These are phyloP conservation scores for Moesziomyces antarcticus DNA, from an alignment of 1,284 basidiomycete genomes.

Conservation along the genomic window DNA sequence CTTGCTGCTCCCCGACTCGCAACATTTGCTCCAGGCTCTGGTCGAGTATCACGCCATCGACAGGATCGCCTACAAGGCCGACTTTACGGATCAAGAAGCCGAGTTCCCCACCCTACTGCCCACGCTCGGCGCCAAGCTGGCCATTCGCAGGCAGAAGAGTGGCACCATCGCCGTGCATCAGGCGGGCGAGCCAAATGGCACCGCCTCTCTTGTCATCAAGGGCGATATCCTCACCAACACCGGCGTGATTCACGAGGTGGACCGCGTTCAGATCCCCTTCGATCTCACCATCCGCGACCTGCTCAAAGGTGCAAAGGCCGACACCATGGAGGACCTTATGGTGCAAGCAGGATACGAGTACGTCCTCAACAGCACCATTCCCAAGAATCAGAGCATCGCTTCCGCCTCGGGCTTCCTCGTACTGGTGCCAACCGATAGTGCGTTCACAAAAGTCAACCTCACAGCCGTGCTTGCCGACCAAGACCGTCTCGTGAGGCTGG, in stretches of 20 bases:
- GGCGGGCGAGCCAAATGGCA: constrained; percentile 17
- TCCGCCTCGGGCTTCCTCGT: constrained; percentile 68
- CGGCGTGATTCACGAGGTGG: constrained; percentile 90
- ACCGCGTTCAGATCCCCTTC: constrained; percentile 85
- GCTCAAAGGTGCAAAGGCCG: constrained; percentile 80
- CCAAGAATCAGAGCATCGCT: constrained; percentile 6
- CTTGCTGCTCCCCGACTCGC: constrained; percentile 76
- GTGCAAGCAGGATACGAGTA: constrained; percentile 74
- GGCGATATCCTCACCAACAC: constrained; percentile 82
- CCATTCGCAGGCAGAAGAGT: constrained; percentile 36
- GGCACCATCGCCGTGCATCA: constrained; percentile 47
- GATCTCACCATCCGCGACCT: constrained; percentile 83
- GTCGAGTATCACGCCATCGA: constrained; percentile 86
- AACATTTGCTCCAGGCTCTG: constrained; percentile 80
- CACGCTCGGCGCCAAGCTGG: constrained; percentile 25
- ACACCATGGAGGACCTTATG: constrained; percentile 86
- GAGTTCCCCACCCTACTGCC: constrained; percentile 63
- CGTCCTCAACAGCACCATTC: constrained; percentile 81
- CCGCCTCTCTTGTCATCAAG: constrained; percentile 59
- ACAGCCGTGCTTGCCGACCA: constrained; percentile 75
- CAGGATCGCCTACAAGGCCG: constrained; percentile 79
- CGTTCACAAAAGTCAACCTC: constrained; percentile 88
- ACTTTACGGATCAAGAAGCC: constrained; percentile 69
- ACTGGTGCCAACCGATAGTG: constrained; percentile 88
- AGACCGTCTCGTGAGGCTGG: constrained; percentile 74